phyloP scores from a whole-genome alignment of 2,329 filamentous ascomycete genomes.

The Tolypocladium cylindrosporum region DNA sequence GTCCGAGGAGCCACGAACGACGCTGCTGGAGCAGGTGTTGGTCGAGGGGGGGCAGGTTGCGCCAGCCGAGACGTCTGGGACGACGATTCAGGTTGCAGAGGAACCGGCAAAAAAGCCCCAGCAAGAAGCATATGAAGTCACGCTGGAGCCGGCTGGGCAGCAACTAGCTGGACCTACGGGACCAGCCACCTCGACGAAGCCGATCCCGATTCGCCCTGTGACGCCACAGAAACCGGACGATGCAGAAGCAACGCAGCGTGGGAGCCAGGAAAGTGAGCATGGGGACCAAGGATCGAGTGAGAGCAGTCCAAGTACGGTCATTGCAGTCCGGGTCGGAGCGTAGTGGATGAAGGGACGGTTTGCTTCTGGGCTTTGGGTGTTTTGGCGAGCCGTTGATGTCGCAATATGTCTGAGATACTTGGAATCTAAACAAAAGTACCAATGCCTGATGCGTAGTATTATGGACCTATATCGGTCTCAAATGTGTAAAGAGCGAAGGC shows the following conservation, averaged over 20 bases:
- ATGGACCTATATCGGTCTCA: not conserved
- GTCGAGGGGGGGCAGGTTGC: conserved; percentile 9
- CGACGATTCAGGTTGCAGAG: not conserved
- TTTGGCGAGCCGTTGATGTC: not conserved
- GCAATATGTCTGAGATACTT: not conserved
- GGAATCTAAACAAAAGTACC: not conserved
- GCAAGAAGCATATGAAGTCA: not conserved
- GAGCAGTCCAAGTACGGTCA: conserved; percentile 8
- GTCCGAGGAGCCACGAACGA: conserved; percentile 12
- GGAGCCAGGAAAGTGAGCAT: not conserved
- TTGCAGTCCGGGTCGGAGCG: conserved; percentile 2
- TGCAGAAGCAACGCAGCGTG: not conserved
- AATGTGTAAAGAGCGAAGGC: not conserved
- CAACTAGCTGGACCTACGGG: not conserved
- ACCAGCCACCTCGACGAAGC: not conserved
- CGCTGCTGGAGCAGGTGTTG: conserved; percentile 23
- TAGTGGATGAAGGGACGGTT: not conserved
- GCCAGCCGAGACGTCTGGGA: conserved; percentile 9
- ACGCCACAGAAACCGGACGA: not conserved
- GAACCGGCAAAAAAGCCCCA: not conserved
- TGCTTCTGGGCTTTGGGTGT: not conserved
- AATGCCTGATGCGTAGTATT: not conserved
- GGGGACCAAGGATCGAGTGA: conserved; percentile 1
- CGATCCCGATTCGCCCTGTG: not conserved
- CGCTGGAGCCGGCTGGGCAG: not conserved